These are phyloP conservation scores for Mucor piriformis DNA, from an alignment of 371 early-diverging fungal genomes.

Conservation along the genomic window DNA sequence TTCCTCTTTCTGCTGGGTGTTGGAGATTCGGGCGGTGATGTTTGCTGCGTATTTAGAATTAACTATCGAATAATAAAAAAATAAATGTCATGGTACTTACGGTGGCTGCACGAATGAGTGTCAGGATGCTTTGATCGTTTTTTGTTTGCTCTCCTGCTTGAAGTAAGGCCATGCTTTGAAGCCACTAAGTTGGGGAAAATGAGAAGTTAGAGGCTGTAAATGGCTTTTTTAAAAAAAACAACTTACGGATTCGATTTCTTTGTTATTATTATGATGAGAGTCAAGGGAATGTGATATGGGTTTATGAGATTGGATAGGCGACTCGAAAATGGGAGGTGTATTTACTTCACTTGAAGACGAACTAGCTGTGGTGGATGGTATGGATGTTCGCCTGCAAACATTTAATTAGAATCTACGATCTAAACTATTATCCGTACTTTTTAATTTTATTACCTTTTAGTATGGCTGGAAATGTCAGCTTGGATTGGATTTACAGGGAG, in stretches of 20 bases:
- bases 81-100: not conserved
- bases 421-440: not conserved
- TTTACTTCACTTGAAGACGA: constrained; percentile 16
- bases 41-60: not conserved
- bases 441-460: constrained; percentile 1
- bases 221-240: not conserved
- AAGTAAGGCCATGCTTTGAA: constrained; percentile 6
- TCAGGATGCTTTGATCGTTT: not conserved
- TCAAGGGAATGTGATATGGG: not conserved
- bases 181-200: constrained; percentile 5
- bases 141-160: not conserved
- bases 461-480: constrained; percentile 20
- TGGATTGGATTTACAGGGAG: constrained; percentile 50
- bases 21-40: not conserved
- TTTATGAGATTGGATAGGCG: constrained; percentile 1
- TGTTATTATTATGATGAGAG: not conserved
- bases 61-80: not conserved
- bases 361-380: constrained; percentile 10
- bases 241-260: constrained; percentile 20
- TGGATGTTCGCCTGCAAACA: not conserved
- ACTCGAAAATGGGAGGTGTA: constrained; percentile 8
- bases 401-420: not conserved
- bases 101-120: not conserved
- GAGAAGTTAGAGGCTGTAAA: no score
- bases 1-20: not conserved